A percentile compares a stretch with the other conserved stretches of the same genome.
Evolutionary conservation across 2,329 filamentous ascomycete species (phyloP).

Genomic region (Aspergillus quadrilineatus): DNA sequence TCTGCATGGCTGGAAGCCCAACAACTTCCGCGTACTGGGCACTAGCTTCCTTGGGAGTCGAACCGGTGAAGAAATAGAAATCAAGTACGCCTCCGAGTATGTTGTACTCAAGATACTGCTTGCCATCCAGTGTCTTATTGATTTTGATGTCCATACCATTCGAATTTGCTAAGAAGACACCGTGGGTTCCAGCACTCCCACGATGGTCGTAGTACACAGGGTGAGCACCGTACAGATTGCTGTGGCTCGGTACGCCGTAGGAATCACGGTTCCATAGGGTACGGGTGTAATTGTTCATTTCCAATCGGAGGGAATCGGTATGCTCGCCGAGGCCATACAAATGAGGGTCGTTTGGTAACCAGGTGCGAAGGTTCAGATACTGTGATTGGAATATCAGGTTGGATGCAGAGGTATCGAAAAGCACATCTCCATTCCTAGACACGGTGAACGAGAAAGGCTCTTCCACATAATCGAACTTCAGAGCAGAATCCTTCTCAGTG

Average conservation of each 20-base stretch:
- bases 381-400: constrained; percentile 74
- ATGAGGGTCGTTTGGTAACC: constrained; percentile 65
- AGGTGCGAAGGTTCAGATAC: constrained; percentile 71
- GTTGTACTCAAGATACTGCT: constrained; percentile 77
- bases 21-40: constrained; percentile 60
- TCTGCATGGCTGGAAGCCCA: constrained; percentile 60
- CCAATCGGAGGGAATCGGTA: constrained; percentile 67
- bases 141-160: constrained; percentile 78
- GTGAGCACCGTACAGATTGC: constrained; percentile 71
- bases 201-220: constrained; percentile 76
- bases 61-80: constrained; percentile 65
- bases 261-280: constrained; percentile 70
- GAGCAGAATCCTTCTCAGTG: constrained; percentile 45
- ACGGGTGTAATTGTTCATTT: constrained; percentile 67
- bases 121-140: constrained; percentile 57
- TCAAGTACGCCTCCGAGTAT: constrained; percentile 74
- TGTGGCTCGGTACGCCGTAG: constrained; percentile 58
- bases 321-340: constrained; percentile 80
- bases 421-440: constrained; percentile 34
- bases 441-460: constrained; percentile 69
- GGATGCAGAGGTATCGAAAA: constrained; percentile 69
- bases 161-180: constrained; percentile 68
- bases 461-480: constrained; percentile 52
- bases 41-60: constrained; percentile 58
- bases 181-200: constrained; percentile 56